Evolutionary conservation across 2,329 filamentous ascomycete species (phyloP).

Genomic region (Hortaea werneckii): DNA sequence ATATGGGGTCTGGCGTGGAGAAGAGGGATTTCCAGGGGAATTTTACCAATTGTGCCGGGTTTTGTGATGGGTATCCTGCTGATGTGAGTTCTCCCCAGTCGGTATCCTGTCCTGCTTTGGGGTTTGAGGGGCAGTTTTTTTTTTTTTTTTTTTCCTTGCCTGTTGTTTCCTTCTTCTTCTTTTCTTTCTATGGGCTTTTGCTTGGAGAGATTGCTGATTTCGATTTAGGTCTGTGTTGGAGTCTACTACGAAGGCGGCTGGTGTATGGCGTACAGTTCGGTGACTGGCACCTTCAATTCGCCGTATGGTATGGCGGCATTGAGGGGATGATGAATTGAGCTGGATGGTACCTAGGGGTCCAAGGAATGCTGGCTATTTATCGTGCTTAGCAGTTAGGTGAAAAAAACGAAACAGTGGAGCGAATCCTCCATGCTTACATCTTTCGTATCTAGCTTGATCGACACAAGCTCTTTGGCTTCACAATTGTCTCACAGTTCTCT

Average conservation of each 20-base stretch:
- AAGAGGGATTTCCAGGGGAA: slow-evolving; percentile 8
- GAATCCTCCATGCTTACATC: no score
- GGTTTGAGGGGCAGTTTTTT: no score
- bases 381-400: no score
- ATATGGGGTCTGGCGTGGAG: slow-evolving; percentile 1
- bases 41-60: slow-evolving; percentile 8
- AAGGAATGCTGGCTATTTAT: no score
- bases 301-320: slow-evolving; percentile 8
- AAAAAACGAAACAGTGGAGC: no score
- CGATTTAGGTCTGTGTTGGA: slow-evolving; percentile 6
- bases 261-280: slow-evolving; percentile 7
- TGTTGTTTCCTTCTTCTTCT: no score
- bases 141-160: no score
- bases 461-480: no score
- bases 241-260: slow-evolving; percentile 8
- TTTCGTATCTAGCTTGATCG: no score
- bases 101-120: no score
- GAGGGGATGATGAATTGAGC: not conserved
- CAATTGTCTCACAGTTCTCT: no score
- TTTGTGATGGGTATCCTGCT: slow-evolving; percentile 10
- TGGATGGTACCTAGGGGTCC: not conserved
- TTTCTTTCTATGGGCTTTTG: not conserved
- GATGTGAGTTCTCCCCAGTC: no score
- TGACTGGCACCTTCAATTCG: slow-evolving; percentile 10
- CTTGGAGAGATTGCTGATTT: not conserved